phyloP scores from a whole-genome alignment of 148 eudicot species.

The Rhododendron griersonianum region DNA sequence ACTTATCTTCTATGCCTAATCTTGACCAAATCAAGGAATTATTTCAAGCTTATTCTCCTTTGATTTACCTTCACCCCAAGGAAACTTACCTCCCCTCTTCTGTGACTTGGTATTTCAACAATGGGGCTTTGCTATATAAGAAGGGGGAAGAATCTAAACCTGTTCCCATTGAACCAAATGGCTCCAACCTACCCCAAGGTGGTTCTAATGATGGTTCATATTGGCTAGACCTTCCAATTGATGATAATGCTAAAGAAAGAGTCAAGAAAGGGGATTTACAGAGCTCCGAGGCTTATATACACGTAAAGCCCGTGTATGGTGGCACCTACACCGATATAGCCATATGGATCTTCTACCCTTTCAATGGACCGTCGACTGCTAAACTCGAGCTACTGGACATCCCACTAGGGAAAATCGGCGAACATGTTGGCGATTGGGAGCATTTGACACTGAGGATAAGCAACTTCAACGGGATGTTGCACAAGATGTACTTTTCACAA shows the following conservation, averaged over 20 bases:
- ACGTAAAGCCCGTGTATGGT: constrained; percentile 35
- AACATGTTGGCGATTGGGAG: constrained; percentile 46
- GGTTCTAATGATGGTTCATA: constrained; percentile 35
- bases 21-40: constrained; percentile 26
- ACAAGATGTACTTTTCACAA: constrained; percentile 27
- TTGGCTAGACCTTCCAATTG: constrained; percentile 41
- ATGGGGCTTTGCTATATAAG: constrained; percentile 30
- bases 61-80: constrained; percentile 34
- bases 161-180: constrained; percentile 22
- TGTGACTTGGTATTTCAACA: constrained; percentile 33
- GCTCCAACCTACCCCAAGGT: constrained; percentile 42
- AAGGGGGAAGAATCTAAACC: constrained; percentile 25
- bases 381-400: constrained; percentile 25
- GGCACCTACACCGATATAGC: constrained; percentile 35
- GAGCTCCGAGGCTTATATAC: constrained; percentile 24
- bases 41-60: constrained; percentile 29
- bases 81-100: constrained; percentile 39
- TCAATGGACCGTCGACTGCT: constrained; percentile 37
- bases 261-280: constrained; percentile 25
- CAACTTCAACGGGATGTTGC: constrained; percentile 31
- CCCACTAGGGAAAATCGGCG: constrained; percentile 29
- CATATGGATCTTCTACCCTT: constrained; percentile 38
- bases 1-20: constrained; percentile 31
- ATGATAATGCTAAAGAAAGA: constrained; percentile 22
- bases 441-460: constrained; percentile 35